Evolutionary conservation across 2,329 filamentous ascomycete genomes (phyloP).

Genomic region (Penicillium sp.): DNA sequence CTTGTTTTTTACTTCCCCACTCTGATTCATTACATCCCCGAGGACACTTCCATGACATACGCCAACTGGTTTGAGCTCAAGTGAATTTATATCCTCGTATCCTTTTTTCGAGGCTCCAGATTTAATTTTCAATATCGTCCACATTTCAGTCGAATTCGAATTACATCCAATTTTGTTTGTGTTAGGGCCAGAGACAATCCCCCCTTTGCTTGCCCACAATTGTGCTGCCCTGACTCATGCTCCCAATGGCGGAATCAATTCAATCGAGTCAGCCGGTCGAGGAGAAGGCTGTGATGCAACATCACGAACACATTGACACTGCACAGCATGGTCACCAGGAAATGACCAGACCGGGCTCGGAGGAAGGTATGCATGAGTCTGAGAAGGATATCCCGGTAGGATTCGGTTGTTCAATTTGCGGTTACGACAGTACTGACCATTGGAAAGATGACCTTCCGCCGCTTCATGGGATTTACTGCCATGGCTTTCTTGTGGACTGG

Average conservation of each 20-base stretch:
- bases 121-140: neutral
- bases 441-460: conserved; percentile 46
- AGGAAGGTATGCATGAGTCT: conserved; percentile 38
- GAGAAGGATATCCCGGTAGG: conserved; percentile 46
- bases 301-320: conserved; percentile 26
- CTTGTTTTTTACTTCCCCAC: conserved; percentile 2
- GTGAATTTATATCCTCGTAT: neutral
- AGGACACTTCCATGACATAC: neutral
- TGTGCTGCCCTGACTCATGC: neutral
- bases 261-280: conserved; percentile 19
- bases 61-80: neutral
- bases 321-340: conserved; percentile 44
- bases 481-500: conserved; percentile 62
- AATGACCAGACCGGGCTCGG: conserved; percentile 46
- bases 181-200: neutral
- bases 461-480: conserved; percentile 54
- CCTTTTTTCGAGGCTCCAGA: neutral
- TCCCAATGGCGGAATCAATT: conserved; percentile 15
- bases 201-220: neutral
- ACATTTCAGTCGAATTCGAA: neutral
- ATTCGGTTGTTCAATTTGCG: neutral
- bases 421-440: conserved; percentile 1
- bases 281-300: conserved; percentile 27
- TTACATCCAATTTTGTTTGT: neutral
- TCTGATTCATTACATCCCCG: neutral